These are phyloP conservation scores for Claviceps africana DNA, from an alignment of 2,329 filamentous ascomycete species.

Conservation along the genomic window DNA sequence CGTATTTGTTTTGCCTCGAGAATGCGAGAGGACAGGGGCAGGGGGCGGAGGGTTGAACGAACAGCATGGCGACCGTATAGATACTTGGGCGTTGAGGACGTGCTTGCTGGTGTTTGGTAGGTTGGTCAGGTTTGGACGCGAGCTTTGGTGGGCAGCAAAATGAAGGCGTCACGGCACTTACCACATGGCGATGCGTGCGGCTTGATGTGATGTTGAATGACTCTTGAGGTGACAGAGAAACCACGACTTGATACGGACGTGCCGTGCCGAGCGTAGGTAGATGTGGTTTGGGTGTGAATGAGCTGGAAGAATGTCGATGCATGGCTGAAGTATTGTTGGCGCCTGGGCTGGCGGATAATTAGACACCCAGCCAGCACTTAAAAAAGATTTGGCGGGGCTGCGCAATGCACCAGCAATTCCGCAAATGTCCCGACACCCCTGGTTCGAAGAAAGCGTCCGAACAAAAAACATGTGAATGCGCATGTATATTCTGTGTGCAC, in stretches of 20 bases:
- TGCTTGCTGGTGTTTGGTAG: constrained; percentile 57
- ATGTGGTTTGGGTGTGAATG: neutral
- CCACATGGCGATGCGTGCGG: constrained; percentile 20
- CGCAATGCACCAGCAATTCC: neutral
- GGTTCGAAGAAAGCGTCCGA: too few relatives aligned
- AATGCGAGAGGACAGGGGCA: neutral
- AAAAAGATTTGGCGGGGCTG: neutral
- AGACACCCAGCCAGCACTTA: too few relatives aligned
- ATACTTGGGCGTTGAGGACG: constrained; percentile 92
- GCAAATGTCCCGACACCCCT: neutral
- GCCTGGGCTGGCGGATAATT: neutral
- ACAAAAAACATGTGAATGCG: neutral
- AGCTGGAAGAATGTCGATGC: neutral
- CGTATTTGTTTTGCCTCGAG: neutral
- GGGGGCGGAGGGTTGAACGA: constrained; percentile 21
- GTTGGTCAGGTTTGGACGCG: neutral
- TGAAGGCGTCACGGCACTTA: constrained; percentile 8
- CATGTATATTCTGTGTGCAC: neutral
- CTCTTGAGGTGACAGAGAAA: neutral
- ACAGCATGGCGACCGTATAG: constrained; percentile 95
- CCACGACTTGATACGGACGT: neutral
- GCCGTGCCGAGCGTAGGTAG: neutral
- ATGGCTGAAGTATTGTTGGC: neutral
- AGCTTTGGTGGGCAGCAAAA: neutral
- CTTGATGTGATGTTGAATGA: neutral